Evolutionary conservation across 805 yeast species (phyloP), one percentile per base, ranked within the genome.

Genomic region (Sugiyamaella chiloensis): DNA sequence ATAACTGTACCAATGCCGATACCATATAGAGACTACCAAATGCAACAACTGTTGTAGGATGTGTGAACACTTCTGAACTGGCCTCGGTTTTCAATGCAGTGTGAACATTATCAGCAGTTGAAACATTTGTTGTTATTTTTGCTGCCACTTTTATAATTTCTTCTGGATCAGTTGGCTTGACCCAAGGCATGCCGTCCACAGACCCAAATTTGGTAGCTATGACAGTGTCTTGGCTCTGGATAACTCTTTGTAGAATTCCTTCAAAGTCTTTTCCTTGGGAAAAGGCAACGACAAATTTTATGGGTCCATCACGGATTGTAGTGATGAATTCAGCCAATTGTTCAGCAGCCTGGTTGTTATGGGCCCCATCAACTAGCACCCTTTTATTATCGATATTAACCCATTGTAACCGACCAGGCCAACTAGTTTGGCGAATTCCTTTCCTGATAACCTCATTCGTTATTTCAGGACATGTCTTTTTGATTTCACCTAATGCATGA

Each of bases 121-220:
- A 5, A 4, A 51, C 47, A 1, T 66, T 59, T 4, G 59, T 62
- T 4, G 53, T 26, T 9, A 47, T 24, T 51, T 30, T n/a, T 41
- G 44, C 23, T 39, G 56, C 54, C 47, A 52, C 51, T 42, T 45
- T 6, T 12, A 46, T 42, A 29, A 83, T 59, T 14, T 62, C 66
- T 1, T 48, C 56, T 0, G n/a, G n/a, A n/a, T n/a, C n/a, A n/a
- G n/a, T n/a, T 1, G 90, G 67, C 35, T 71, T 59, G 4, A 93
- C 80, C 98, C 98, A 93, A 0, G 98, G 96, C 99, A 93, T 93
- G 0, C 87, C 84, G 11, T 83, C 90, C 0, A 95, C 91, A 1
- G 68, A 57, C 2, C 81, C 76, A 61, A 90, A 93, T 26, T 69
- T 60, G 0, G 91, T 80, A 0, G 83, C 74, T 1, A 83, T 66